These are phyloP conservation scores for Ceratocystis papillata DNA, from an alignment of 2,329 filamentous ascomycete species.

Conservation along the genomic window DNA sequence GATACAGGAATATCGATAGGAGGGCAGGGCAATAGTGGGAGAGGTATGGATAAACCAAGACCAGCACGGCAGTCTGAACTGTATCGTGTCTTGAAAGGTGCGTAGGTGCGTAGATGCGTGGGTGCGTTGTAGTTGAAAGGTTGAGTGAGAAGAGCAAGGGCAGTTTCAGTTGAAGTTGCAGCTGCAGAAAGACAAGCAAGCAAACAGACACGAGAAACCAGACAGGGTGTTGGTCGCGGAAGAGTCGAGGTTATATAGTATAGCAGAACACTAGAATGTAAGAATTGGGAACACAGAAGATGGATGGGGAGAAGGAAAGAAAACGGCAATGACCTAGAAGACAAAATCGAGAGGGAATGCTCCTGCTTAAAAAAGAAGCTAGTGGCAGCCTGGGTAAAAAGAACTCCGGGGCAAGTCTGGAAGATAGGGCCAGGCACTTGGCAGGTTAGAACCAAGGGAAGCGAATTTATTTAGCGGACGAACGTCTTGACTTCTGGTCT, in stretches of 20 bases:
- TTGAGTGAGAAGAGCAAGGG: too few species aligned
- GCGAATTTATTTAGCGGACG: neutral
- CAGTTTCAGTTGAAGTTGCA: too few species aligned
- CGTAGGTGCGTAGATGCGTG: neutral
- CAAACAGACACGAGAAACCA: too few species aligned
- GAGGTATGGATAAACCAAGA: neutral
- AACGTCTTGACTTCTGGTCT: neutral
- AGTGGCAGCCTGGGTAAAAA: neutral
- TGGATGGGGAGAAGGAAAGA: neutral
- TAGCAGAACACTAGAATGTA: too few species aligned
- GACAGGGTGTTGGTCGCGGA: neutral
- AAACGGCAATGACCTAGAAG: neutral
- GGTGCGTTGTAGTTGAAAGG: neutral
- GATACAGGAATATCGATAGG: neutral
- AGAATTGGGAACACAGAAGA: neutral
- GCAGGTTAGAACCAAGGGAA: constrained; percentile 5
- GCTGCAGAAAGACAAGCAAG: too few species aligned
- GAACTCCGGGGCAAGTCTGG: neutral
- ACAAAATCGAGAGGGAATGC: neutral
- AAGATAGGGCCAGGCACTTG: constrained; percentile 3
- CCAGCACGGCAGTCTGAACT: neutral
- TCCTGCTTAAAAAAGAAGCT: neutral
- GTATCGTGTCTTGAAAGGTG: too few species aligned
- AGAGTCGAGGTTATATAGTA: constrained; percentile 8
- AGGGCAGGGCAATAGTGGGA: neutral